These are phyloP conservation scores for Pseudopyricularia cyperi DNA, from an alignment of 2,329 filamentous ascomycete genomes.

Conservation along the genomic window DNA sequence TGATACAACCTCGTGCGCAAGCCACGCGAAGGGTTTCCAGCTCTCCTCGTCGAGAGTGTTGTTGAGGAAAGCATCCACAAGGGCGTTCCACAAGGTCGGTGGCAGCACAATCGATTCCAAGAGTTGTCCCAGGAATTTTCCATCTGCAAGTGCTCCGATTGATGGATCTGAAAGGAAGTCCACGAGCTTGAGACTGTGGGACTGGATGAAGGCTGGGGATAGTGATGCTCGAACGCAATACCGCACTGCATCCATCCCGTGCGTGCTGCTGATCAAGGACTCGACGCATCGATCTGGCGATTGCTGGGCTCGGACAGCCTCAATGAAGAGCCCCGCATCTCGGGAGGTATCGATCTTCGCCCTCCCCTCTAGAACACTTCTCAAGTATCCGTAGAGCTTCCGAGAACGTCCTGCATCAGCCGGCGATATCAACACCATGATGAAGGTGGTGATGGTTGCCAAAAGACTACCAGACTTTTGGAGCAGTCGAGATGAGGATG, in stretches of 20 bases:
- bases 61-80: slow-evolving; percentile 19
- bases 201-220: slow-evolving; percentile 15
- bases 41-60: slow-evolving; percentile 18
- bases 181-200: slow-evolving; percentile 19
- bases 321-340: slow-evolving; percentile 16
- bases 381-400: neutral
- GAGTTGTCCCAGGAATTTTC: slow-evolving; percentile 32
- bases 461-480: too few species aligned
- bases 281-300: slow-evolving; percentile 14
- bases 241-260: slow-evolving; percentile 13
- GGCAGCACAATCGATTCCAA: slow-evolving; percentile 34
- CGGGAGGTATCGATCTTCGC: slow-evolving; percentile 8
- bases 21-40: slow-evolving; percentile 30
- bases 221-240: slow-evolving; percentile 12
- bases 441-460: neutral
- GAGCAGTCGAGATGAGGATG: too few species aligned
- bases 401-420: neutral
- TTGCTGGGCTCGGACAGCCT: slow-evolving; percentile 11
- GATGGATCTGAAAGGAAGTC: slow-evolving; percentile 24
- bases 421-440: slow-evolving; percentile 5
- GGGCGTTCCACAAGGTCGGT: slow-evolving; percentile 37
- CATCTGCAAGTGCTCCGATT: slow-evolving; percentile 34
- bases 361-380: slow-evolving; percentile 9
- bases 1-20: slow-evolving; percentile 33
- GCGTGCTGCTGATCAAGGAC: slow-evolving; percentile 12